Base-by-base conservation (phyloP, 2,329 filamentous ascomycete genomes). In the Colletotrichum viniferum region DNA sequence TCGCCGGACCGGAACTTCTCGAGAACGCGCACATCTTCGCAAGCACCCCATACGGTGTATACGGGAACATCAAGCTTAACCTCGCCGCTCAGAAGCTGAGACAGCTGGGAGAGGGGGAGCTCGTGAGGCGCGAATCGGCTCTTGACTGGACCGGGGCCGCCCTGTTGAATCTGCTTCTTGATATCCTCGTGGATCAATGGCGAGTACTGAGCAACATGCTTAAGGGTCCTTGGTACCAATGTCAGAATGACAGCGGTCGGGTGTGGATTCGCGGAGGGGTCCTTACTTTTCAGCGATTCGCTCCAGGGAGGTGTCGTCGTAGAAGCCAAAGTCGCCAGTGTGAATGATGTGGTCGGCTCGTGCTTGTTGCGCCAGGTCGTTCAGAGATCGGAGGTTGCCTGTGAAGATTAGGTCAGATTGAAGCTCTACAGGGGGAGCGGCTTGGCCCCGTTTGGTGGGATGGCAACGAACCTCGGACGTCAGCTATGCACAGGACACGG, bases 261-360 rank as follows among this genome's bases (percentile, higher is more conserved):
- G 60, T 63, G 13, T 68, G 38, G 63, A 30, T 14, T 70, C 79
- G 74, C 81, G 78, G 71, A 73, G 74, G 26, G 65, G 73, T 65
- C 87, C 93, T 88, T 87, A 98, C 95, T 99, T 99, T 86, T 99
- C 97, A 55, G 97, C 97, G 87, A 99, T 98, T 82, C 97, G 94
- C 82, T 98, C 96, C 79, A 99, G 89, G 43, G 97, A 99, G 70
- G 94, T 95, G 81, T 98, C 94, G 85, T 99, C 97, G 88, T 99
- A 99, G 88, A 99, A 99, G 77, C 97, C 97, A 84, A 99, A 99
- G 85, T 99, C 97, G 85, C 97, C 97, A 24, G 97, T 99, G 86
- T 99, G 97, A 82, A 99, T 96, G 85, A 99, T 98, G 87, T 98
- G 96, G 87, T 98, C 96, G 81, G 97, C 97, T 83, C 94, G 94